Evolutionary conservation across 208 protist genomes (phyloP).

Genomic region (Entamoeba histolytica): DNA sequence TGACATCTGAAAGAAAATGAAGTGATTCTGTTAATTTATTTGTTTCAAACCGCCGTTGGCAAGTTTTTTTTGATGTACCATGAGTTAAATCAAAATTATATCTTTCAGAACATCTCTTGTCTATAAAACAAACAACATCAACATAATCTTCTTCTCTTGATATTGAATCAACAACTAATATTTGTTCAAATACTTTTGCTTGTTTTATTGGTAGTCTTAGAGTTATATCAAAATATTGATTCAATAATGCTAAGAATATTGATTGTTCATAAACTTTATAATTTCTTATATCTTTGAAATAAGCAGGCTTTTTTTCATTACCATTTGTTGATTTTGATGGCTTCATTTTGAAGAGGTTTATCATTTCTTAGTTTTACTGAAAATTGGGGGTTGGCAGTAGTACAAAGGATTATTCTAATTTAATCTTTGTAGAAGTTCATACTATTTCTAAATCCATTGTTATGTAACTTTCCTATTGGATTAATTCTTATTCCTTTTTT

Average conservation of each 20-base stretch:
- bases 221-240: neutral
- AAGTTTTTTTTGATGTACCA: neutral
- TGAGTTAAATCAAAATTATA: neutral
- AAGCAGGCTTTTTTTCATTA: too few species aligned
- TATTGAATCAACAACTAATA: neutral
- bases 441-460: too few species aligned
- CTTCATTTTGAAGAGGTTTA: too few species aligned
- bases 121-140: neutral
- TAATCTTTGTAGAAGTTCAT: too few species aligned
- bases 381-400: too few species aligned
- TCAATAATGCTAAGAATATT: neutral
- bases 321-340: too few species aligned
- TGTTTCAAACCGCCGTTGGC: neutral
- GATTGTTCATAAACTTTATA: neutral
- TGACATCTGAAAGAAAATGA: neutral
- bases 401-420: too few species aligned
- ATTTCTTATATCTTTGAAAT: neutral
- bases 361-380: too few species aligned
- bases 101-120: neutral
- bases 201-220: neutral
- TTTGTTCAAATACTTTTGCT: neutral
- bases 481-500: too few species aligned
- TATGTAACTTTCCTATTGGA: too few species aligned
- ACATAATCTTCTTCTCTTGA: neutral
- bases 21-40: neutral